Conservation (phyloP, 805 yeast species). For the Candida gorgasii region DNA sequence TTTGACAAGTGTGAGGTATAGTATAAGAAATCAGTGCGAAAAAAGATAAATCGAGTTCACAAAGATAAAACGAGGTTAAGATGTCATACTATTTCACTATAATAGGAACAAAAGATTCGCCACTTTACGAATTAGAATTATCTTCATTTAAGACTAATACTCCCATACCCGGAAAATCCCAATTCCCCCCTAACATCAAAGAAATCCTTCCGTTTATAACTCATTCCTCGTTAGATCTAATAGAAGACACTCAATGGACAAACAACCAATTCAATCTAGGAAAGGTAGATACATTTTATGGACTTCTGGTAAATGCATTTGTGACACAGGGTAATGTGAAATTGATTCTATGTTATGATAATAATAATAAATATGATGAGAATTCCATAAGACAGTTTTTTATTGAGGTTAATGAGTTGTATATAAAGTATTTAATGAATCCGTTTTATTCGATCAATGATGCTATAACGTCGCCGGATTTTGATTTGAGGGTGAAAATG, state of each 20-base stretch:
- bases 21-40: neutral
- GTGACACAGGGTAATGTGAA: conserved; percentile 87
- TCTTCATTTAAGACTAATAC: conserved; percentile 55
- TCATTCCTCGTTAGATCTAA: conserved; percentile 86
- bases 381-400: conserved; percentile 81
- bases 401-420: conserved; percentile 81
- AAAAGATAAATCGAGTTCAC: neutral
- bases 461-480: conserved; percentile 69
- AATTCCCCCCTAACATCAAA: conserved; percentile 66
- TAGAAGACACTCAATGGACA: conserved; percentile 88
- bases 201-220: conserved; percentile 87
- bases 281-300: conserved; percentile 82
- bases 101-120: conserved; percentile 82
- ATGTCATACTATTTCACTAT: conserved; percentile 85
- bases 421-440: conserved; percentile 78
- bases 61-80: neutral
- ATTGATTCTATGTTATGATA: conserved; percentile 58
- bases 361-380: conserved; percentile 47
- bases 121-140: conserved; percentile 84
- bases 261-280: conserved; percentile 67
- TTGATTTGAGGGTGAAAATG: conserved; percentile 71
- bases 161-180: conserved; percentile 49
- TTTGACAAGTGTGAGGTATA: neutral
- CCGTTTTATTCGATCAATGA: conserved; percentile 84
- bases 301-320: conserved; percentile 77